Percentiles rank a stretch among this genome's conserved stretches.
Evolutionary conservation across 2,329 filamentous ascomycete species (phyloP).

Genomic region (Fusarium napiforme): DNA sequence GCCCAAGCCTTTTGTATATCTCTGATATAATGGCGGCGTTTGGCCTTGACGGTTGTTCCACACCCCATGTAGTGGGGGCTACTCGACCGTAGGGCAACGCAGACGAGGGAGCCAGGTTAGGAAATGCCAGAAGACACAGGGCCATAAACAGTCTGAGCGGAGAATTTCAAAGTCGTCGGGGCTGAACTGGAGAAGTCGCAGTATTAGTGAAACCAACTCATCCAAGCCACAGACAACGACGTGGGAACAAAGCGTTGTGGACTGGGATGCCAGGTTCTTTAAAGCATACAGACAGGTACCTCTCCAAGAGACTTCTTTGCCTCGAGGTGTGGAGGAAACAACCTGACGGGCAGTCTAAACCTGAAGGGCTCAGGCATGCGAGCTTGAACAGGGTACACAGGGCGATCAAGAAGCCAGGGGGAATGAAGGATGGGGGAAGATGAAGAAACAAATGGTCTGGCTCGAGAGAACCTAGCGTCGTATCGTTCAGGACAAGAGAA

Average conservation of each 20-base stretch:
- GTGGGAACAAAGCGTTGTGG: conserved; percentile 42
- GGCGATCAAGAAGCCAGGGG: conserved; percentile 47
- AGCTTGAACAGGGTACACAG: conserved; percentile 45
- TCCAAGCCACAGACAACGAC: conserved; percentile 43
- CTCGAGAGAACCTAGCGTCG: conserved; percentile 36
- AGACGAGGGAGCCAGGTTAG: conserved; percentile 53
- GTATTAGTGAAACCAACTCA: conserved; percentile 45
- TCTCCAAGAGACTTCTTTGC: conserved; percentile 30
- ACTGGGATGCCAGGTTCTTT: conserved; percentile 40
- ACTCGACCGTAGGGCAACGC: conserved; percentile 47
- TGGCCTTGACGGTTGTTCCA: conserved; percentile 39
- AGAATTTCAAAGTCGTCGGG: conserved; percentile 44
- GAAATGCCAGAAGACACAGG: conserved; percentile 51
- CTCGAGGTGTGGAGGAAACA: conserved; percentile 46
- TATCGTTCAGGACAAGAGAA: conserved; percentile 43
- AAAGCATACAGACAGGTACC: conserved; percentile 34
- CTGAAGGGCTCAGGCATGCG: conserved; percentile 45
- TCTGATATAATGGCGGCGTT: conserved; percentile 41
- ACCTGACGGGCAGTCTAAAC: conserved; percentile 45
- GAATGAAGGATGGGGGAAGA: conserved; percentile 35
- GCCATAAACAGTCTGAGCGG: conserved; percentile 41
- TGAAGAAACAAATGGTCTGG: conserved; percentile 45
- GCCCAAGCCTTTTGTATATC: conserved; percentile 48
- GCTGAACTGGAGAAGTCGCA: conserved; percentile 42
- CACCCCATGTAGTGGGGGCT: conserved; percentile 34